Evolutionary conservation across 805 yeast species (phyloP).

Genomic region (Saccharomycopsis synnaedendra): DNA sequence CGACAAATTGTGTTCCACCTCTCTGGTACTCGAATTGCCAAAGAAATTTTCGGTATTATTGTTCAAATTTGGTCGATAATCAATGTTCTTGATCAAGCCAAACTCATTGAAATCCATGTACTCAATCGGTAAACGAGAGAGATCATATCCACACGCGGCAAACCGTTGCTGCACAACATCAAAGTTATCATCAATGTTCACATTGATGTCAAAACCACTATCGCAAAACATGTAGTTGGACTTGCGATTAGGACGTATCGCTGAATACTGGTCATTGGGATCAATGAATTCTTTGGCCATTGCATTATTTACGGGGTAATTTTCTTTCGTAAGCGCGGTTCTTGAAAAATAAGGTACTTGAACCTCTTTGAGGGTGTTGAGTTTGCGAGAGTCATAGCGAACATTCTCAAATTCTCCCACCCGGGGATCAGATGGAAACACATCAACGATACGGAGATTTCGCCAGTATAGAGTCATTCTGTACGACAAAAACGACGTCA

Average conservation of each 20-base stretch:
- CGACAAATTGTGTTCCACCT: too few species aligned
- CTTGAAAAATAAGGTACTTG: conserved; percentile 1
- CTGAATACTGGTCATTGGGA: background rate
- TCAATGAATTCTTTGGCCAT: background rate
- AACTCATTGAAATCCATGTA: background rate
- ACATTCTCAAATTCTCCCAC: background rate
- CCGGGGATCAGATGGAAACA: background rate
- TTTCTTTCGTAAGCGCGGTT: conserved; percentile 3
- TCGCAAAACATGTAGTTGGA: background rate
- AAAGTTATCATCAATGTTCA: conserved; percentile 3
- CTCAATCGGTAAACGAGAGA: conserved; percentile 1
- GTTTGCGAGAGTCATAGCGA: conserved; percentile 7
- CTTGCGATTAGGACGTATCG: background rate
- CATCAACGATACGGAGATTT: background rate
- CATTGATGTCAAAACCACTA: background rate
- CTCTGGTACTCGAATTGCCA: too few species aligned
- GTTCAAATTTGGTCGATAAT: conserved; percentile 8
- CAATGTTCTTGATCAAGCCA: conserved; percentile 11
- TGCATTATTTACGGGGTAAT: conserved; percentile 4
- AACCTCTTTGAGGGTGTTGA: conserved; percentile 6
- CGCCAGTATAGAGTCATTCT: conserved; percentile 3
- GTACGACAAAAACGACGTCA: conserved; percentile 10
- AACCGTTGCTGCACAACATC: background rate
- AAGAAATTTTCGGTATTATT: too few species aligned
- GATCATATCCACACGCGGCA: background rate